Percentiles rank a stretch among this genome's conserved stretches.
phyloP scores from a whole-genome alignment of 192 early-diverging fungal species.

The Coemansia sp. region DNA sequence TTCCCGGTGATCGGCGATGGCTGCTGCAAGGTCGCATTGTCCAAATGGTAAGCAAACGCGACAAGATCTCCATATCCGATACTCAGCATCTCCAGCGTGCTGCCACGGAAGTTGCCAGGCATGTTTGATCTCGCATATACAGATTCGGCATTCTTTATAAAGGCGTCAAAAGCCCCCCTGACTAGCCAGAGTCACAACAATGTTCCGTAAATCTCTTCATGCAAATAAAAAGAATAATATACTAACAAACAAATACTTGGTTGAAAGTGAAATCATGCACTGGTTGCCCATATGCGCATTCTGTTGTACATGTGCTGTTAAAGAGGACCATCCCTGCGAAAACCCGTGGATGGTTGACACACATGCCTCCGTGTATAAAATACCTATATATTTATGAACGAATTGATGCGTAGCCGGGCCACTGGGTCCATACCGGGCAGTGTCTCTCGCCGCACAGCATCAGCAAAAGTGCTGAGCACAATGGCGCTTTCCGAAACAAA shows the following conservation, averaged over 20 bases:
- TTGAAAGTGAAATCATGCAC: neutral
- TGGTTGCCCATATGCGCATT: neutral
- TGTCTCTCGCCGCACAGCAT: constrained; percentile 7
- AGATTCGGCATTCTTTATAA: too few relatives aligned
- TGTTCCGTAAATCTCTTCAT: too few relatives aligned
- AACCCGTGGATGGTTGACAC: neutral
- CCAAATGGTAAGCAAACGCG: neutral
- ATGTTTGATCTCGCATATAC: too few relatives aligned
- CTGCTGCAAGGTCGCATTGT: neutral
- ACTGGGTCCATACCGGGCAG: neutral
- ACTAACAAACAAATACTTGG: too few relatives aligned
- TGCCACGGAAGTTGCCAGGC: neutral
- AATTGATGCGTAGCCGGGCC: constrained; percentile 23
- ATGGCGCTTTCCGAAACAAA: constrained; percentile 35
- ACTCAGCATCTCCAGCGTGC: neutral
- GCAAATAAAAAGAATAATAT: too few relatives aligned
- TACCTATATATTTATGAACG: constrained; percentile 10
- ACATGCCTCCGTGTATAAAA: neutral
- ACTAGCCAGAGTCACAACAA: too few relatives aligned
- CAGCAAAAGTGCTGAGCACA: constrained; percentile 18
- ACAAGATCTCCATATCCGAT: neutral
- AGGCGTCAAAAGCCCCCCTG: too few relatives aligned
- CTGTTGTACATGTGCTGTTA: neutral
- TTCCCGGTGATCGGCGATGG: neutral
- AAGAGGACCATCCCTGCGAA: neutral